Evolutionary conservation across 2,329 filamentous ascomycete species (phyloP).

Genomic region (Pochonia chlamydosporia): DNA sequence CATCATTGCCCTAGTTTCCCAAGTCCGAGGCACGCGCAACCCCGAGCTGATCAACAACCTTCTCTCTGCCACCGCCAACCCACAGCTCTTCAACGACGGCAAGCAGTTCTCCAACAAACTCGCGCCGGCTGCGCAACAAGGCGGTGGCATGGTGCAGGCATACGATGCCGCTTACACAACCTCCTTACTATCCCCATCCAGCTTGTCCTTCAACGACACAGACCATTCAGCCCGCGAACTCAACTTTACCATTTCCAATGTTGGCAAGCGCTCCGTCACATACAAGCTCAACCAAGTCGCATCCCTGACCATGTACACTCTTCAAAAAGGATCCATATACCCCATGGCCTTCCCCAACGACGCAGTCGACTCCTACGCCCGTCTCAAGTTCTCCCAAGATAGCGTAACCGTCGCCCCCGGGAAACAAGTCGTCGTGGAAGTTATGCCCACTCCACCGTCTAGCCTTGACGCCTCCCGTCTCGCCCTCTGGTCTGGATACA

Average conservation of each 20-base stretch:
- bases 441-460: constrained; percentile 36
- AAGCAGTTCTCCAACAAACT: constrained; percentile 28
- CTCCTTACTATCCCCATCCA: constrained; percentile 42
- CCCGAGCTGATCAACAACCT: constrained; percentile 42
- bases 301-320: constrained; percentile 48
- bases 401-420: constrained; percentile 37
- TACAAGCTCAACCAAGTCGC: constrained; percentile 45
- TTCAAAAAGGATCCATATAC: constrained; percentile 24
- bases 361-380: constrained; percentile 32
- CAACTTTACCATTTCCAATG: constrained; percentile 52
- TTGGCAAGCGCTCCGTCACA: constrained; percentile 40
- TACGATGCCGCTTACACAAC: constrained; percentile 51
- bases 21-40: constrained; percentile 42
- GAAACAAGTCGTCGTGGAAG: constrained; percentile 37
- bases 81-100: constrained; percentile 41
- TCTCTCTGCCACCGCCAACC: constrained; percentile 43
- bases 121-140: constrained; percentile 55
- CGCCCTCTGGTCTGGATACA: constrained; percentile 36
- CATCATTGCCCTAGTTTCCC: constrained; percentile 45
- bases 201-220: constrained; percentile 64
- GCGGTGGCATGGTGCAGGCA: constrained; percentile 53
- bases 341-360: constrained; percentile 41
- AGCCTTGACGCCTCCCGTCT: constrained; percentile 28
- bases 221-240: constrained; percentile 43
- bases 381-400: constrained; percentile 33